Percentiles rank a stretch among this genome's conserved stretches.
Conservation (phyloP, 345 rosid species). For the rapeseed (Brassica napus) region DNA sequence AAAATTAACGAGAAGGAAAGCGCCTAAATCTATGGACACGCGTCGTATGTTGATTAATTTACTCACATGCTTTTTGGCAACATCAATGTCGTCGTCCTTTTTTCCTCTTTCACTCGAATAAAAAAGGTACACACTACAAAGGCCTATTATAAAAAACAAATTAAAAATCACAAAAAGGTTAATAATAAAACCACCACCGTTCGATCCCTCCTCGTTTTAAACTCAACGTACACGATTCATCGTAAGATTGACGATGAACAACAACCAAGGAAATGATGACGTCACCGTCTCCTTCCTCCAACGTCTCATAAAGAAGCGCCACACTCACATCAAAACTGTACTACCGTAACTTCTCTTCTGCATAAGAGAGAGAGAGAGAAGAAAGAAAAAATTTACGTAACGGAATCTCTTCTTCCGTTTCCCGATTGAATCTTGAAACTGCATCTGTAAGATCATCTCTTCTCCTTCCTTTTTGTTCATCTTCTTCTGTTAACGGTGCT, state of each 20-base stretch:
- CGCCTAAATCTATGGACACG: conserved; percentile 22
- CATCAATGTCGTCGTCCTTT: conserved; percentile 7
- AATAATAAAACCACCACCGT: conserved; percentile 22
- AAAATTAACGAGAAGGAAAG: not conserved
- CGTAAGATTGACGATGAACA: conserved; percentile 40
- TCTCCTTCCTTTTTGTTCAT: not conserved
- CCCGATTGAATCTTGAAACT: conserved; percentile 25
- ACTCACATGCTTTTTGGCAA: conserved; percentile 16
- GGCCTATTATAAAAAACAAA: conserved; percentile 12
- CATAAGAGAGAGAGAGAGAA: not conserved
- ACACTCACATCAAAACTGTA: conserved; percentile 25
- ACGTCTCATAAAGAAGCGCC: conserved; percentile 35
- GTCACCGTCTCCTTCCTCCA: conserved; percentile 35
- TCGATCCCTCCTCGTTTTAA: not conserved
- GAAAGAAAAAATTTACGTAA: not conserved
- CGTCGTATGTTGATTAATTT: conserved; percentile 15
- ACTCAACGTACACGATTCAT: conserved; percentile 34
- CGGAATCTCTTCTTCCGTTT: conserved; percentile 27
- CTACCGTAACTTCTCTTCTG: conserved; percentile 27
- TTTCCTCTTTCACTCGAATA: conserved; percentile 26
- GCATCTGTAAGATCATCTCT: conserved; percentile 28
- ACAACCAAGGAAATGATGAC: conserved; percentile 31
- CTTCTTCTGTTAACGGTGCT: conserved; percentile 4
- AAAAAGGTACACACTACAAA: conserved; percentile 34
- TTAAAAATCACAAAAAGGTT: not conserved